These are phyloP conservation scores for Dryadomyces sulphureus DNA, from an alignment of 2,329 filamentous ascomycete species.

Conservation along the genomic window DNA sequence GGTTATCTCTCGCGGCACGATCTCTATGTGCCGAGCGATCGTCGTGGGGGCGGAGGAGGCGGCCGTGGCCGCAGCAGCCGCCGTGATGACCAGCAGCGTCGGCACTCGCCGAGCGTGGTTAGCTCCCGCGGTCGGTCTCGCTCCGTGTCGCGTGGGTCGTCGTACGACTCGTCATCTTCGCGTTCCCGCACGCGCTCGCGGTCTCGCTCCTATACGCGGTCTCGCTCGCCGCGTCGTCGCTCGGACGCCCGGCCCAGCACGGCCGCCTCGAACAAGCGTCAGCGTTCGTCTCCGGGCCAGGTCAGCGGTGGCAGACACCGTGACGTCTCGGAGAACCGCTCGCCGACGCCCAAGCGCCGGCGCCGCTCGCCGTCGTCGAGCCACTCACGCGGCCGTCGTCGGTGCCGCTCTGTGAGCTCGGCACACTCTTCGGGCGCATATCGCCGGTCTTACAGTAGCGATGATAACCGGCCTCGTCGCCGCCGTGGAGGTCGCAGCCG, in stretches of 20 bases:
- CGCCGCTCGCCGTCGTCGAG: conserved; percentile 34
- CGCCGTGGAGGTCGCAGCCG: conserved; percentile 12
- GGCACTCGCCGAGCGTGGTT: conserved; percentile 23
- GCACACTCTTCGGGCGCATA: conserved; percentile 23
- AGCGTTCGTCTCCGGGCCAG: not conserved
- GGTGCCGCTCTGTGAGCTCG: conserved; percentile 19
- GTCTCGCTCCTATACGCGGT: conserved; percentile 7
- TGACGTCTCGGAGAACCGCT: conserved; percentile 21
- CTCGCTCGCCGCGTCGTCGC: conserved; percentile 1
- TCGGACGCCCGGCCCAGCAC: not conserved
- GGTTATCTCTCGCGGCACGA: conserved; percentile 27
- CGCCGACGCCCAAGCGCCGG: conserved; percentile 33
- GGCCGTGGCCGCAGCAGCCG: conserved; percentile 19
- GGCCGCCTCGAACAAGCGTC: not conserved
- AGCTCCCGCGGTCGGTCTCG: conserved; percentile 13
- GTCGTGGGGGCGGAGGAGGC: too few species aligned
- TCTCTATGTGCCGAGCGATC: conserved; percentile 37
- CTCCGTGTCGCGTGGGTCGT: conserved; percentile 21
- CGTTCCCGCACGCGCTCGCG: conserved; percentile 1
- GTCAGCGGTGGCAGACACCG: conserved; percentile 14
- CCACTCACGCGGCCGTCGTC: conserved; percentile 24
- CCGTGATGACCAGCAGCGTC: conserved; percentile 26
- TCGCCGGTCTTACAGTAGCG: conserved; percentile 17
- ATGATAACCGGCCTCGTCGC: conserved; percentile 1
- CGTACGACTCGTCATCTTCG: conserved; percentile 8